Conservation (phyloP, 2,329 filamentous ascomycete genomes). For the Aspergillus spinulosporus region DNA sequence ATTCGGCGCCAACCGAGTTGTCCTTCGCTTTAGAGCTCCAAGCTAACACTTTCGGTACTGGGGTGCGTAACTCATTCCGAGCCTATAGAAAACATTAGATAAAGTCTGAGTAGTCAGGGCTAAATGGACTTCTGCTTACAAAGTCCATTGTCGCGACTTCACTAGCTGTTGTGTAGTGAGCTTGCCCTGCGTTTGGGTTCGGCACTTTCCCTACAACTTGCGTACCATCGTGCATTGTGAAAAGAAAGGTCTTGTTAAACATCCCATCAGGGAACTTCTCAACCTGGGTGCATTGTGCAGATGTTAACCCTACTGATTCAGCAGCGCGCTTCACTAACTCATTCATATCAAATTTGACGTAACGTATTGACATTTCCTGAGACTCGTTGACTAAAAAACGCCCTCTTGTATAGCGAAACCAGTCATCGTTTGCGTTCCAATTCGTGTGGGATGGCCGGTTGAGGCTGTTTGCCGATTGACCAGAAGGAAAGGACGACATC, state of each 20-base stretch:
- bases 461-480: too few species aligned
- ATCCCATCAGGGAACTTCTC: constrained; percentile 23
- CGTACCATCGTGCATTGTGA: constrained; percentile 23
- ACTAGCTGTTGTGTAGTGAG: constrained; percentile 21
- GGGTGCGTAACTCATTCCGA: constrained; percentile 17
- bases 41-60: constrained; percentile 17
- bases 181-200: constrained; percentile 24
- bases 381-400: constrained; percentile 24
- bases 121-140: constrained; percentile 16
- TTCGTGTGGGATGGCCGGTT: too few species aligned
- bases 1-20: constrained; percentile 14
- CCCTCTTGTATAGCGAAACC: constrained; percentile 22
- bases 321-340: constrained; percentile 18
- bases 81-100: constrained; percentile 15
- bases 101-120: constrained; percentile 1
- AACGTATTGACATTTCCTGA: constrained; percentile 20
- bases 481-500: too few species aligned
- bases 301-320: constrained; percentile 7
- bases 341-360: constrained; percentile 22
- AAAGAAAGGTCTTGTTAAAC: constrained; percentile 23
- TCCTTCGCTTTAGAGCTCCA: constrained; percentile 16
- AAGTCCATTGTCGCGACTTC: constrained; percentile 27
- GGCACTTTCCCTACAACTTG: constrained; percentile 25
- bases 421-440: not conserved
- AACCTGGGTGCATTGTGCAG: constrained; percentile 13